Percentiles rank a stretch among this genome's conserved stretches.
Conservation (phyloP, 495 filamentous ascomycete genomes). For the Copromyces sp. region DNA sequence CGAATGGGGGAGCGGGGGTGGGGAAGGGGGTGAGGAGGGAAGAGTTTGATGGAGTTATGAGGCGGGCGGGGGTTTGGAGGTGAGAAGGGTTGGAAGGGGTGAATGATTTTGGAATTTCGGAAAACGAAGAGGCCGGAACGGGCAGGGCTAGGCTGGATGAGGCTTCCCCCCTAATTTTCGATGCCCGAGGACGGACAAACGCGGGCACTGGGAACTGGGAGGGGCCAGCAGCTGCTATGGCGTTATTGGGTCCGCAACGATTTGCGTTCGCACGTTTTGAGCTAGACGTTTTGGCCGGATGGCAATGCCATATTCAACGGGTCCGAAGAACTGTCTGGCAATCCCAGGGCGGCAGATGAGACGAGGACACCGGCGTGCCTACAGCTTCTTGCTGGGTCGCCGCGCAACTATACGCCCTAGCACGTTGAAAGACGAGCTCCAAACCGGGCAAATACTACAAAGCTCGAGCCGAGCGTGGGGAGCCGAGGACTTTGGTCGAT, state of each 20-base stretch:
- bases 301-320: neutral
- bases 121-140: neutral
- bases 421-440: neutral
- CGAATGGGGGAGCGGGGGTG: slow-evolving; percentile 69
- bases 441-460: neutral
- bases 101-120: neutral
- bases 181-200: neutral
- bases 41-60: slow-evolving; percentile 82
- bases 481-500: neutral
- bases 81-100: slow-evolving; percentile 15
- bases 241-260: neutral
- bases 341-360: neutral
- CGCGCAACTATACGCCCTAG: too few relatives aligned
- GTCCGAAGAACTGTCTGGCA: neutral
- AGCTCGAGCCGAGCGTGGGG: neutral
- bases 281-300: neutral
- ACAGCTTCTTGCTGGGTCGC: neutral
- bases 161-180: neutral
- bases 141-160: neutral
- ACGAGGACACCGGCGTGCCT: neutral
- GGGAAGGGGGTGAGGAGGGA: slow-evolving; percentile 60
- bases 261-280: neutral
- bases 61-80: slow-evolving; percentile 68
- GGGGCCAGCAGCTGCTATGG: neutral
- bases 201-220: neutral